These are phyloP conservation scores for Talaromyces stipitatus DNA, from an alignment of 495 filamentous ascomycete species.

Conservation along the genomic window DNA sequence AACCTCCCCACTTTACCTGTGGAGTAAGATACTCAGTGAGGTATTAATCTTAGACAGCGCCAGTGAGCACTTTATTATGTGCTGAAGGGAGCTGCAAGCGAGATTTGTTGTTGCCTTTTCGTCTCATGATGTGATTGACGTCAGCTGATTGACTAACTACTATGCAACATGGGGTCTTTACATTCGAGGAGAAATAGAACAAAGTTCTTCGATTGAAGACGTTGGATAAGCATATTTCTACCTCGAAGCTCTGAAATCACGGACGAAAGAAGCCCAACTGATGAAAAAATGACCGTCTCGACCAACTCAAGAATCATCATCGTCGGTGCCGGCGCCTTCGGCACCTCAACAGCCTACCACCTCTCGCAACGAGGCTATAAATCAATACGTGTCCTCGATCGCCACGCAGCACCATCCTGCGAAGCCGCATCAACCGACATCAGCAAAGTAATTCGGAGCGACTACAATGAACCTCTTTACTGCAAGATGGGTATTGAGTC, in stretches of 20 bases:
- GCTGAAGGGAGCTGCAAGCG: not conserved
- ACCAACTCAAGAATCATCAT: constrained; percentile 20
- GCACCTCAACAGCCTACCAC: constrained; percentile 33
- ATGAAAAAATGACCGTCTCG: constrained; percentile 6
- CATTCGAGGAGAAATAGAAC: not conserved
- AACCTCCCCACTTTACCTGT: not conserved
- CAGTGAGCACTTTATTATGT: not conserved
- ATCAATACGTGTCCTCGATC: constrained; percentile 22
- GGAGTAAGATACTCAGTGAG: not conserved
- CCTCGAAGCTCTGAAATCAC: not conserved
- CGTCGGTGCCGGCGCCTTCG: constrained; percentile 32
- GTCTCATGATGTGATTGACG: not conserved
- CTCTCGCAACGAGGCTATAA: constrained; percentile 19
- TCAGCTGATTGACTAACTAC: not conserved
- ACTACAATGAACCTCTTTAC: constrained; percentile 22
- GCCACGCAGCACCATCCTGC: constrained; percentile 20
- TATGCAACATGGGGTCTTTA: not conserved
- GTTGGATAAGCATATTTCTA: not conserved
- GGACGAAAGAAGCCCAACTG: not conserved
- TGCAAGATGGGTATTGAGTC: constrained; percentile 16
- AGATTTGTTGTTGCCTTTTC: not conserved
- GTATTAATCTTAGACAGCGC: not conserved
- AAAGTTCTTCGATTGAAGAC: not conserved
- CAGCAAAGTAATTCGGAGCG: constrained; percentile 24
- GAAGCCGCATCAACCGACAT: constrained; percentile 22